Evolutionary conservation across 2,329 filamentous ascomycete species (phyloP), one percentile per base, ranked within the genome.

Genomic region (Beauveria scarabaeidicola): DNA sequence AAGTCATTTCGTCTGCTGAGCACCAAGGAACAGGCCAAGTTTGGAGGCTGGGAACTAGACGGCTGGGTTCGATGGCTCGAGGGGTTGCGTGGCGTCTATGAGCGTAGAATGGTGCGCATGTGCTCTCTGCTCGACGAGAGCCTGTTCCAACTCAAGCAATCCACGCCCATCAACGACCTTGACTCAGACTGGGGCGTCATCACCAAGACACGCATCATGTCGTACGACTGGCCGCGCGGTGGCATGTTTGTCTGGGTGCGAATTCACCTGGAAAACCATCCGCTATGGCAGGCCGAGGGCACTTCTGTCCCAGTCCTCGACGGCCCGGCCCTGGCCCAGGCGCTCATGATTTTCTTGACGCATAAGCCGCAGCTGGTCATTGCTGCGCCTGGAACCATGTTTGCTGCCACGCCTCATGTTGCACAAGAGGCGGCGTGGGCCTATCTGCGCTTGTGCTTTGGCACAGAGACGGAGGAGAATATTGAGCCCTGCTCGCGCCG

Each of bases 41-140:
- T 81, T 64, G 61, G 64, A 23, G 80, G 88, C 61, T 97, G 92
- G 92, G 81, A 89, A 67, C 84, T 87, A 63, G 85, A 86, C 62
- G 92, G 92, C 64, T 97, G 90, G 90, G 87, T 96, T 15, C 87
- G 90, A 64, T 97, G 92, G 92, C 84, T 97, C 25, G 88, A 87
- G 62, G 91, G 91, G 8, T 81, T 97, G 15, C 84, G 91, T 27
- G 90, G 88, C 60, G 83, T 85, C 66, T 97, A 97, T 74, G 90
- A 96, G 76, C 80, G 86, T 44, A 85, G 92, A 61, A 96, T 96
- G 90, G 82, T 82, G 66, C 74, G 77, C 63, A 95, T 96, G 90
- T 89, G 87, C 73, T 75, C 75, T 8, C 80, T 84, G 57, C 82
- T 97, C 15, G 88, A 94, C 68, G 81, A 83, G 5, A 83, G 87